A percentile compares a stretch with the other conserved stretches of the same genome.
These are phyloP conservation scores for Populus euphratica DNA, from an alignment of 345 rosid species.

Conservation along the genomic window DNA sequence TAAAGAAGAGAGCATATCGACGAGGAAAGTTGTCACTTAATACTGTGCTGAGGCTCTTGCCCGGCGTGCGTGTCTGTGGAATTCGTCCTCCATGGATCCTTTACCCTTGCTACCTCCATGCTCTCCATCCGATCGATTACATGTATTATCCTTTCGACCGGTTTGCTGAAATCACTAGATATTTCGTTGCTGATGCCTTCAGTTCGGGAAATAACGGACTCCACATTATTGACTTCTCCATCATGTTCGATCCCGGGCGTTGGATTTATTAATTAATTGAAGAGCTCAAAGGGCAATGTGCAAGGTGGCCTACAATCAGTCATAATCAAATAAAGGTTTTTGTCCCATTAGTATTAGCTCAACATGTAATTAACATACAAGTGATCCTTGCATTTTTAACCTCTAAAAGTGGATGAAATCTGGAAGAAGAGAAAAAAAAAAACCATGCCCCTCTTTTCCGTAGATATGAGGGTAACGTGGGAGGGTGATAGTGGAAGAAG, in stretches of 20 bases:
- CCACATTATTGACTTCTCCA: background rate
- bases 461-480: too few relatives aligned
- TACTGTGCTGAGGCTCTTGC: background rate
- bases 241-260: background rate
- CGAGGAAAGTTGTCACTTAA: background rate
- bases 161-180: background rate
- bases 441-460: too few relatives aligned
- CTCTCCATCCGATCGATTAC: too few relatives aligned
- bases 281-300: rapidly evolving
- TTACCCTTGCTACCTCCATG: background rate
- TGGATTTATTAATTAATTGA: background rate
- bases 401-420: too few relatives aligned
- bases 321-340: too few relatives aligned
- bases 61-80: background rate
- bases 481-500: too few relatives aligned
- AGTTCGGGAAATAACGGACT: background rate
- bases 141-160: rapidly evolving
- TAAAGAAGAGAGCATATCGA: background rate
- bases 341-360: too few relatives aligned
- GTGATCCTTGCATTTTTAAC: too few relatives aligned
- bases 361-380: too few relatives aligned
- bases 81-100: background rate
- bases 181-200: rapidly evolving
- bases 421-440: too few relatives aligned
- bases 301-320: background rate